Evolutionary conservation across 805 yeast genomes (phyloP), one percentile per base, ranked within the genome.

Genomic region (Starmerella apicola): DNA sequence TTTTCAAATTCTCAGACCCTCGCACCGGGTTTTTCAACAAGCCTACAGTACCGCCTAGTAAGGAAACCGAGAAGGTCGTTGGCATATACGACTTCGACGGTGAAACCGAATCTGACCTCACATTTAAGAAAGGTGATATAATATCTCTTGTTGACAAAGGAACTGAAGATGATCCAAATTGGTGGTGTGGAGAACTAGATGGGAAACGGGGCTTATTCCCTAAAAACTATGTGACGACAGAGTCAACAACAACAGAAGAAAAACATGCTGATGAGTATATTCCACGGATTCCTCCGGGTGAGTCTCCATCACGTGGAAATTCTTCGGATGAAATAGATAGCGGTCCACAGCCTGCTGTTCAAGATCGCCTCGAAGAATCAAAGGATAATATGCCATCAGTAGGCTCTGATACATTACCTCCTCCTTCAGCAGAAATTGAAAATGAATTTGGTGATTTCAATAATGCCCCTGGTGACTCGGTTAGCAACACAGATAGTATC

Each of bases 131-230:
- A 25, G 68, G 68, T 15, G 67, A 64, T 32, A 41, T 44, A 36
- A 53, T 63, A 34, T 46, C 50, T 25, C 57, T 64, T 7, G 42
- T 63, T 21, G 62, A 59, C 29, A 52, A 48, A 27, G 62, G 63
- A 12, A 59, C 60, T 20, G 60, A 55, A 32, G 52, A 52, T 10
- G 62, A 58, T 22, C 57, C 59, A 2, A 65, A 66, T 22, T 71
- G 76, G 76, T 71, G 76, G 76, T 58, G 59, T 41, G 75, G 74
- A 12, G 56, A 63, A 7, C 36, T 39, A 20, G 63, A 64, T 33
- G 72, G 71, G 1, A 42, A 48, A 4, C 45, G 51, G 5, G 76
- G 76, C 0, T 45, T 60, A 37, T 66, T 71, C 42, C 76, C 76
- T 3, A 55, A 58, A 25, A 71, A 71, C 39, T 69, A 69, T 46